Evolutionary conservation across 1,139 yeast species (phyloP).

Genomic region (Lodderomyces elongisporus): DNA sequence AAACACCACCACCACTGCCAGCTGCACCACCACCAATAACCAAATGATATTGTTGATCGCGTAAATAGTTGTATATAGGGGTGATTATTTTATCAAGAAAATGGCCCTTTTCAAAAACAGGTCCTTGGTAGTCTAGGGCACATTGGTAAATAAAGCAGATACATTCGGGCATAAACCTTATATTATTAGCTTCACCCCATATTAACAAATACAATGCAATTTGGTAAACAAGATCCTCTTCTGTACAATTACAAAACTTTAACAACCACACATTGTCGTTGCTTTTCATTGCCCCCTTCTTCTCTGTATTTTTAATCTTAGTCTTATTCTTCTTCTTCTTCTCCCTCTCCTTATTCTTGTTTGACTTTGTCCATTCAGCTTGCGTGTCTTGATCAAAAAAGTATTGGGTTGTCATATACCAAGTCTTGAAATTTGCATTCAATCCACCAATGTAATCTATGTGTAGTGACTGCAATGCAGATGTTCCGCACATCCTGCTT

Average conservation of each 20-base stretch:
- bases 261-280: conserved; percentile 15
- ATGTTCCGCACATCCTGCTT: conserved; percentile 31
- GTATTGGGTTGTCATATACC: conserved; percentile 35
- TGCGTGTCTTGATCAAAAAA: conserved; percentile 8
- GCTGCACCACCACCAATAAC: no score
- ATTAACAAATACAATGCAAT: conserved; percentile 31
- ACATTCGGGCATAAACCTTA: conserved; percentile 41
- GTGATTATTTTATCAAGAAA: conserved; percentile 39
- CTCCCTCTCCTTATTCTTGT: conserved; percentile 2
- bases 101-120: conserved; percentile 10
- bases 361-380: conserved; percentile 8
- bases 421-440: conserved; percentile 34
- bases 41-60: conserved; percentile 38
- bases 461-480: conserved; percentile 34
- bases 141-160: conserved; percentile 35
- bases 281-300: conserved; percentile 5
- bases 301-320: background rate
- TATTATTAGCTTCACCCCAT: conserved; percentile 44
- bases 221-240: conserved; percentile 24
- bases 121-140: conserved; percentile 21
- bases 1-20: conserved; percentile 39
- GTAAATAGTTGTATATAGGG: conserved; percentile 41
- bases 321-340: conserved; percentile 1
- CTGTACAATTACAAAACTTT: conserved; percentile 22
- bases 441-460: conserved; percentile 42